phyloP scores from a whole-genome alignment of 805 yeast genomes.

The Kodamaea nitidulidarum region DNA sequence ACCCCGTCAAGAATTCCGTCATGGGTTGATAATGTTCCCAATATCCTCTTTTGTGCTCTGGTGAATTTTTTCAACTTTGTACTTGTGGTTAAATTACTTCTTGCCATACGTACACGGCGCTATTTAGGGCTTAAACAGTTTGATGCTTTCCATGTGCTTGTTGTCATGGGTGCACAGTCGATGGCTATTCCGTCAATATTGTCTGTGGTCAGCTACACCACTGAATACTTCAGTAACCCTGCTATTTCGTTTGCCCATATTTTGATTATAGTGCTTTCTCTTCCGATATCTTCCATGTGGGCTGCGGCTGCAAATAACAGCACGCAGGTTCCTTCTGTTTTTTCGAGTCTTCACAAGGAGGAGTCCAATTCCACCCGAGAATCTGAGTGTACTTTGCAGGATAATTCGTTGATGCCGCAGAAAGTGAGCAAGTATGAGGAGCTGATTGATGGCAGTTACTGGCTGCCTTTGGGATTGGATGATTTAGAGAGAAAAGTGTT shows the following conservation, averaged over 20 bases:
- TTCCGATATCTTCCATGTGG: conserved; percentile 88
- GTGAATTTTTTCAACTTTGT: conserved; percentile 59
- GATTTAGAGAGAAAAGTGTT: neutral
- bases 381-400: neutral
- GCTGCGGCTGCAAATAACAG: conserved; percentile 63
- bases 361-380: neutral
- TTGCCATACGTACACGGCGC: conserved; percentile 71
- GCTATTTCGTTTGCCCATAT: conserved; percentile 50
- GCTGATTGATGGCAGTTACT: neutral
- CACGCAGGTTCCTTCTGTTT: conserved; percentile 12
- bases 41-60: conserved; percentile 65
- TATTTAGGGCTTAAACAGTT: conserved; percentile 78
- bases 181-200: conserved; percentile 73
- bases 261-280: conserved; percentile 61
- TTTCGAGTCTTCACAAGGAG: neutral
- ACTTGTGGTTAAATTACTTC: conserved; percentile 57
- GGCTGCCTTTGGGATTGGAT: neutral
- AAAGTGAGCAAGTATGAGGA: neutral
- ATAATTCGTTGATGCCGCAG: neutral
- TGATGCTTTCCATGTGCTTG: conserved; percentile 72
- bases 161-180: conserved; percentile 80
- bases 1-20: conserved; percentile 2
- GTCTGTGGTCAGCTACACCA: conserved; percentile 50
- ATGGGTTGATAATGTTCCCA: conserved; percentile 50
- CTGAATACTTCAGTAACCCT: conserved; percentile 24